Evolutionary conservation across 345 rosid species (phyloP), one percentile per base, ranked within the genome.

Genomic region (Clausena lansium): DNA sequence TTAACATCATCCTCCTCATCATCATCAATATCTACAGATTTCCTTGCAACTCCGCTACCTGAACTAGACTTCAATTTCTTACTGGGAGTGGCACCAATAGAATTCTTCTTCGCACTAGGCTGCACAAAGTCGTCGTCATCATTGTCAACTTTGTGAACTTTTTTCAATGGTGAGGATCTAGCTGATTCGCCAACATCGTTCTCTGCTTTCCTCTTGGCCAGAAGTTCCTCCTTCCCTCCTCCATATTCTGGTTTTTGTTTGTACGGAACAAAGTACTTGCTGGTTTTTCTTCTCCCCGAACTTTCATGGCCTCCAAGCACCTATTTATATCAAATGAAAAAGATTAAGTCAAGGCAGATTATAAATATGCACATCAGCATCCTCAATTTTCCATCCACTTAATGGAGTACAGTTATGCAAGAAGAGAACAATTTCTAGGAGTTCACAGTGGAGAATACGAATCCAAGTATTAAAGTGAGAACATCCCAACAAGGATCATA

Each of bases 211-310:
- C 92, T 88, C 90, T 94, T 96, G 68, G 79, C 81, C 66, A 91
- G 92, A 83, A 87, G 64, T 61, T 86, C 88, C 79, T 80, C 88
- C 35, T 36, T 73, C 79, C 75, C 89, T 62, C 77, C 83, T 83
- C 87, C 96, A 77, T 82, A 93, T 80, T 92, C 84, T n/a, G 74
- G 85, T 86, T 89, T 87, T 76, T 85, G 82, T 71, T 89, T 92
- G 7, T 87, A 92, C 7, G 87, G 80, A 66, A 87, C 87, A 91
- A 96, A 94, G 84, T 96, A 96, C 88, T 89, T 96, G 93, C 99
- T 96, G 55, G 97, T 96, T 87, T 94, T 96, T 83, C 85, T 89
- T 75, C 99, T 88, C 69, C 87, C 79, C 30, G 90, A 84, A 85
- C 78, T 77, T 72, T 86, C 93, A 80, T 81, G 77, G 74, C 80